Evolutionary conservation across 139 green algal species (phyloP).

Genomic region (Micractinium sp.): DNA sequence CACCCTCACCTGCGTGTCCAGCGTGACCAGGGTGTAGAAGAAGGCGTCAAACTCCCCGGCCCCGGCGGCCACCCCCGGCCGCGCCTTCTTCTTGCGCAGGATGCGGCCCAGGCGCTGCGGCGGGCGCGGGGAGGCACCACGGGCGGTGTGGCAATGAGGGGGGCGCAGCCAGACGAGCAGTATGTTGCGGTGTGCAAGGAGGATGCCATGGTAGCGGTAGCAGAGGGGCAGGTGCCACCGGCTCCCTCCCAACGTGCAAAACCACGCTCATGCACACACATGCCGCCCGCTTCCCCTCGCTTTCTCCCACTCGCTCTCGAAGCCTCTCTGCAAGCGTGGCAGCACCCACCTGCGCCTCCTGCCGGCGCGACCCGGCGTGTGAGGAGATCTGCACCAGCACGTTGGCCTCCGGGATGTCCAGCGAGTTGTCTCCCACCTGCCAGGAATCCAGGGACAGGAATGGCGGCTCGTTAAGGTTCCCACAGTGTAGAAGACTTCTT

Average conservation of each 20-base stretch:
- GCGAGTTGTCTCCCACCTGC: constrained; percentile 96
- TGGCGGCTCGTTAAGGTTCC: too few species aligned
- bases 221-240: too few species aligned
- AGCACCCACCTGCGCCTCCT: constrained; percentile 70
- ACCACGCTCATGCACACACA: too few species aligned
- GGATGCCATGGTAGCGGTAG: too few species aligned
- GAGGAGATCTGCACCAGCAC: constrained; percentile 98
- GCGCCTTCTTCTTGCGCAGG: constrained; percentile 90
- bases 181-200: too few species aligned
- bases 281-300: too few species aligned
- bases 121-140: neutral
- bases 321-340: too few species aligned
- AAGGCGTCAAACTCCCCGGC: constrained; percentile 95
- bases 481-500: too few species aligned
- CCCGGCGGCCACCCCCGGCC: constrained; percentile 42
- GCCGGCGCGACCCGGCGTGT: constrained; percentile 91
- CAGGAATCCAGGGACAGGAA: too few species aligned
- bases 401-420: constrained; percentile 99
- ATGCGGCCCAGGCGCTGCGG: constrained; percentile 97
- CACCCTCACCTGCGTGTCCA: constrained; percentile 72
- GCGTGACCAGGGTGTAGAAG: constrained; percentile 99
- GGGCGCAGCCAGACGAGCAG: too few species aligned
- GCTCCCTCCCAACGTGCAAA: too few species aligned
- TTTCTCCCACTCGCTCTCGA: too few species aligned
- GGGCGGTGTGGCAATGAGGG: neutral